Base-by-base conservation (phyloP, 495 filamentous ascomycete genomes). In the Venustampulla echinocandica region DNA sequence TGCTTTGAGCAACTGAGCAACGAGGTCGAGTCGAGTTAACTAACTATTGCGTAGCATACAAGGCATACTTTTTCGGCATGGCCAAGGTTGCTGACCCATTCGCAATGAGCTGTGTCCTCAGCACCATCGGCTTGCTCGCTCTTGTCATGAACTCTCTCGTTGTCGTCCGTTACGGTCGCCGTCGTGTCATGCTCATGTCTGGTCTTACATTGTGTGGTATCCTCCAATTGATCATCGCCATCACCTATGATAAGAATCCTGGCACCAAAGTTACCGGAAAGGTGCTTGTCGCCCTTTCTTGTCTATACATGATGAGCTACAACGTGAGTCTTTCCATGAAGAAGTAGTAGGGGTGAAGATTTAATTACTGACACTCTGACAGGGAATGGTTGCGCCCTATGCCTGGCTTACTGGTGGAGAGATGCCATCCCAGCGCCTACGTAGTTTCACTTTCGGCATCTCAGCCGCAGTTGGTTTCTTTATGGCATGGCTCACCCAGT, bases 21-120 rank as follows among this genome's bases (percentile, higher is more conserved):
- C n/a, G n/a, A n/a, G n/a, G n/a, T n/a, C n/a, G n/a, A n/a, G n/a
- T n/a, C n/a, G 27, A 30, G 27, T 30, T 30, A 7, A 6, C 27
- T n/a, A n/a, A n/a, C n/a, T n/a, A n/a, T 30, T 30, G 7, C 6
- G 9, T 18, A 67, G 73, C 74, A 0, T 81, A 79, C 55, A 73
- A 73, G 41, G 77, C 77, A 1, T 81, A 80, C 57, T 81, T 80
- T 64, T 77, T 81, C 58, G 67, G 69, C 50, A 81, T 81, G 71
- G 73, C 75, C 20, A 67, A 74, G 28, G 71, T 80, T 3, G 66
- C 68, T 15, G 67, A 77, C 47, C 70, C 77, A 7, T 81, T 81
- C 59, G 69, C 63, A 41, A 68, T 69, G 11, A 65, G 76, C 28
- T 75, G 76, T 4, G 73, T 77, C 14, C 59, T 73, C 11, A 75